Evolutionary conservation across 345 rosid species (phyloP).

Genomic region (Cardamine resedifolia): DNA sequence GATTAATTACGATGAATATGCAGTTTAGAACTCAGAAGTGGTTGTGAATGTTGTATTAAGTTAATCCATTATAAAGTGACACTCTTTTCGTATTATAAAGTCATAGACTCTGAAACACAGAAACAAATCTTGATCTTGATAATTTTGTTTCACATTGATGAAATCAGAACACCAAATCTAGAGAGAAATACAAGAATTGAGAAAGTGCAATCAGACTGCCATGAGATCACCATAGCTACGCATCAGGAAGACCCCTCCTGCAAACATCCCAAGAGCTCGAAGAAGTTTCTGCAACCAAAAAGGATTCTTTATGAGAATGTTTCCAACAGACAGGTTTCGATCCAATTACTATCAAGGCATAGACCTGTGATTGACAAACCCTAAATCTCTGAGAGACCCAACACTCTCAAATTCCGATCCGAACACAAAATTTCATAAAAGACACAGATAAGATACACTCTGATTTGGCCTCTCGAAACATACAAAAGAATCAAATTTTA

Average conservation of each 20-base stretch:
- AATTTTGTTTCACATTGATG: neutral
- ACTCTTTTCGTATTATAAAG: neutral
- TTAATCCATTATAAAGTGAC: too few species aligned
- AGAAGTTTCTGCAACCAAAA: conserved; percentile 61
- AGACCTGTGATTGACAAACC: neutral
- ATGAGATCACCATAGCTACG: conserved; percentile 85
- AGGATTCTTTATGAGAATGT: neutral
- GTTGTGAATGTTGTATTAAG: neutral
- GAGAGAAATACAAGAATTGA: conserved; percentile 1
- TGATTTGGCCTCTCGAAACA: too few species aligned
- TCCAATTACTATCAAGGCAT: neutral
- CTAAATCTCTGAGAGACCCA: neutral
- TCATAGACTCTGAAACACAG: neutral
- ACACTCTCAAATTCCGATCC: neutral
- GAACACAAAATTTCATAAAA: neutral
- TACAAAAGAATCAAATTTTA: neutral
- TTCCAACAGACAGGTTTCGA: neutral
- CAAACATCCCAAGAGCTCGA: conserved; percentile 71
- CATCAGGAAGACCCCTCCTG: conserved; percentile 78
- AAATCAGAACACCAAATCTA: neutral
- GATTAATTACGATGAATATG: neutral
- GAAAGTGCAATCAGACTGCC: conserved; percentile 50
- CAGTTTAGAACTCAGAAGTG: neutral
- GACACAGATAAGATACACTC: too few species aligned
- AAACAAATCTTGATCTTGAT: conserved; percentile 1